These are phyloP conservation scores for Sporothrix pseudoabietina DNA, from an alignment of 2,329 filamentous ascomycete species.

Conservation along the genomic window DNA sequence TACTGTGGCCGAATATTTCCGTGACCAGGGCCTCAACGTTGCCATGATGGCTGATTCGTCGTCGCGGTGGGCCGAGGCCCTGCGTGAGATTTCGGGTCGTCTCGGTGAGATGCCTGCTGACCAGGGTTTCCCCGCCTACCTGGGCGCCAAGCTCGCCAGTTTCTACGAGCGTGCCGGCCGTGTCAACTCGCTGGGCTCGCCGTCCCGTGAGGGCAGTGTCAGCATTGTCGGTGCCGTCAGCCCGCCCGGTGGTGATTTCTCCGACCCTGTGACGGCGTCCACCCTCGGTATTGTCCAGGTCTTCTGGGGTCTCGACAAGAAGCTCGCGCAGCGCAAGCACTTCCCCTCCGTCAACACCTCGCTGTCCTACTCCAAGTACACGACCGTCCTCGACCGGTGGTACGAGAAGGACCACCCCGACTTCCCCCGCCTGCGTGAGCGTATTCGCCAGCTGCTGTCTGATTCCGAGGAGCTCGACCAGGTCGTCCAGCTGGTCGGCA, in stretches of 20 bases:
- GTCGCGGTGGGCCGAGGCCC: constrained; percentile 96
- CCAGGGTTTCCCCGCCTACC: constrained; percentile 98
- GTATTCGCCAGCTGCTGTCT: constrained; percentile 89
- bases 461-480: constrained; percentile 98
- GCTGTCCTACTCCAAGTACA: constrained; percentile 97
- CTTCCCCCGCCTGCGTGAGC: constrained; percentile 88
- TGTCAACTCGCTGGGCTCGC: constrained; percentile 81
- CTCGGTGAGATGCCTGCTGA: constrained; percentile 99
- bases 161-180: constrained; percentile 99
- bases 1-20: constrained; percentile 93
- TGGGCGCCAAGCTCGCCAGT: constrained; percentile 93
- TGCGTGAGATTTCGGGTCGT: constrained; percentile 98
- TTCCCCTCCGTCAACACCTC: constrained; percentile 98
- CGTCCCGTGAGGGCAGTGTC: constrained; percentile 86
- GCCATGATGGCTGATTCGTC: constrained; percentile 99
- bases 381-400: constrained; percentile 80
- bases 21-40: constrained; percentile 94
- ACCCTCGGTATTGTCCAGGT: constrained; percentile 98
- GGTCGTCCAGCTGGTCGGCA: constrained; percentile 97
- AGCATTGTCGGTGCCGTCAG: constrained; percentile 95
- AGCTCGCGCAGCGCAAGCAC: constrained; percentile 97
- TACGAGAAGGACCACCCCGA: constrained; percentile 94
- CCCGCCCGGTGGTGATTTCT: constrained; percentile 97
- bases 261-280: constrained; percentile 90
- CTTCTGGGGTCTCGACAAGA: constrained; percentile 99